A percentile compares a stretch with the other conserved stretches of the same genome.
These are phyloP conservation scores for Hypomyces rosellus DNA, from an alignment of 2,329 filamentous ascomycete species.

Conservation along the genomic window DNA sequence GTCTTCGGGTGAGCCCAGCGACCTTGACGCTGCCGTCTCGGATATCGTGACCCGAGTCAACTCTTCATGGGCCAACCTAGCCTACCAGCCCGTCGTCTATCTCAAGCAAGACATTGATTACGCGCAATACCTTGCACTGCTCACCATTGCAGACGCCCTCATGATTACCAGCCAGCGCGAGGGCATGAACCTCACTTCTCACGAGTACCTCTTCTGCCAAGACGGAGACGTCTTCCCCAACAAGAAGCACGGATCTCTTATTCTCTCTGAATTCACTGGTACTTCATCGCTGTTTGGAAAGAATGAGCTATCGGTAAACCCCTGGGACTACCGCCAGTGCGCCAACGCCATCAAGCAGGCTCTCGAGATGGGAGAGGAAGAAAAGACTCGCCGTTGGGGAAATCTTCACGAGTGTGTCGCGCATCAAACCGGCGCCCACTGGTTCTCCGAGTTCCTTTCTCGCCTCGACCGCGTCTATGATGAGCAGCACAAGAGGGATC, in stretches of 20 bases:
- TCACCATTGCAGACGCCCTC: constrained; percentile 82
- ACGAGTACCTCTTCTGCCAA: constrained; percentile 91
- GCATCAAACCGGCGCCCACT: constrained; percentile 76
- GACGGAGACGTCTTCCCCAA: constrained; percentile 64
- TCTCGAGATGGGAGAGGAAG: constrained; percentile 69
- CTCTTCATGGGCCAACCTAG: constrained; percentile 80
- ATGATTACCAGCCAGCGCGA: constrained; percentile 95
- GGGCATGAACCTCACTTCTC: constrained; percentile 94
- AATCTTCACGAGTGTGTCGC: constrained; percentile 68
- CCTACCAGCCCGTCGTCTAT: constrained; percentile 89
- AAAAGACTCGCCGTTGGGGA: constrained; percentile 69
- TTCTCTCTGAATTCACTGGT: constrained; percentile 91
- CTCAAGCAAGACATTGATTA: constrained; percentile 93
- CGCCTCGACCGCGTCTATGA: constrained; percentile 71
- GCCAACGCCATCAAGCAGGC: constrained; percentile 79
- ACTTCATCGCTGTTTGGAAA: constrained; percentile 79
- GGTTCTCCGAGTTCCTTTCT: constrained; percentile 71
- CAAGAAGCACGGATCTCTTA: constrained; percentile 82
- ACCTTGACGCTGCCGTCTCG: constrained; percentile 80
- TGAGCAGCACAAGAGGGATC: constrained; percentile 78
- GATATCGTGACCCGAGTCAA: constrained; percentile 95
- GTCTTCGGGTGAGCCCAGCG: constrained; percentile 79
- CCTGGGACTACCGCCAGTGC: constrained; percentile 88
- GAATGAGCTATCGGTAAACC: constrained; percentile 80
- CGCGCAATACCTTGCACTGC: constrained; percentile 82